Conservation (phyloP, 2,329 filamentous ascomycete species). For the Monosporascus cannonballus region DNA sequence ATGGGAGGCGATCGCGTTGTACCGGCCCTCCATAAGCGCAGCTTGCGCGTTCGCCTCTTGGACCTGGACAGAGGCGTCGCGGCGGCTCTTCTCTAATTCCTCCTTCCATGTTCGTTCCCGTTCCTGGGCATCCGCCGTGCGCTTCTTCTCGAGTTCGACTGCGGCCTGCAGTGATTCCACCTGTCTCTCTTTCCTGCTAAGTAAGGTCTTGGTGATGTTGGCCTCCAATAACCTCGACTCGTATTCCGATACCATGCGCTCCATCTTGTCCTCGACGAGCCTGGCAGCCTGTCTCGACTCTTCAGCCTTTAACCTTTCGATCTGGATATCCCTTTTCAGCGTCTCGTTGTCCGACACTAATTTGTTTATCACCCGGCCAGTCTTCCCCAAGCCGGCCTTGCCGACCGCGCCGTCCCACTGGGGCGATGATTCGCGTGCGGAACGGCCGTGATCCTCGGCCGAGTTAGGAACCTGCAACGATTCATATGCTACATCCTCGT, state of each 20-base stretch:
- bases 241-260: slow-evolving; percentile 61
- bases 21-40: slow-evolving; percentile 62
- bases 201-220: slow-evolving; percentile 63
- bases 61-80: slow-evolving; percentile 55
- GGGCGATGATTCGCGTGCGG: slow-evolving; percentile 25
- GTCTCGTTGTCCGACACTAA: slow-evolving; percentile 76
- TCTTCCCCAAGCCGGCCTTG: slow-evolving; percentile 66
- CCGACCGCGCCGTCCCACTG: slow-evolving; percentile 63
- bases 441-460: slow-evolving; percentile 22
- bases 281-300: slow-evolving; percentile 65
- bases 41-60: slow-evolving; percentile 61
- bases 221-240: slow-evolving; percentile 64
- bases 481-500: slow-evolving; percentile 14
- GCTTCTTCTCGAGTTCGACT: slow-evolving; percentile 58
- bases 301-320: slow-evolving; percentile 59
- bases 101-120: slow-evolving; percentile 57
- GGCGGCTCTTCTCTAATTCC: slow-evolving; percentile 56
- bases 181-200: slow-evolving; percentile 69
- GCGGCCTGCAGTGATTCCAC: slow-evolving; percentile 61
- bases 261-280: slow-evolving; percentile 65
- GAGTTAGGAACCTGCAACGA: slow-evolving; percentile 31
- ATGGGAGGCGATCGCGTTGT: slow-evolving; percentile 60
- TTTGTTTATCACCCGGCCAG: slow-evolving; percentile 72
- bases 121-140: slow-evolving; percentile 52
- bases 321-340: slow-evolving; percentile 65